Conservation (phyloP, 345 rosid species). For the Salix arbutifolia region DNA sequence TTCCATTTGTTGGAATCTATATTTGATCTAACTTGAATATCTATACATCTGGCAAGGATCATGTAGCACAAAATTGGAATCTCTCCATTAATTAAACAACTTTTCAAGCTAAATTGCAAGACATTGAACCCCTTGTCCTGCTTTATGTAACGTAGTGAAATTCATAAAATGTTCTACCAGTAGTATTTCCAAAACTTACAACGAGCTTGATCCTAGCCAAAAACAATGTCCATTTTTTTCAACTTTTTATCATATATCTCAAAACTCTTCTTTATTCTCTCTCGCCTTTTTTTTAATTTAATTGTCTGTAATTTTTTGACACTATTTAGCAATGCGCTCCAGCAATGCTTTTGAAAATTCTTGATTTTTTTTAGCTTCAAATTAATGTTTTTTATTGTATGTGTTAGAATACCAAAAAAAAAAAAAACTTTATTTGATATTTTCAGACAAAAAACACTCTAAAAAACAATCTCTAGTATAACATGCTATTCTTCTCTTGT, state of each 20-base stretch:
- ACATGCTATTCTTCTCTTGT: not conserved
- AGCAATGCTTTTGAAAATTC: too few relatives aligned
- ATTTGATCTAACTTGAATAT: not conserved
- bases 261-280: not conserved
- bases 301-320: not conserved
- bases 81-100: not conserved
- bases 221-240: not conserved
- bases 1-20: not conserved
- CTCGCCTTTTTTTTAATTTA: not conserved
- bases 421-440: too few relatives aligned
- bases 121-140: not conserved
- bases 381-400: too few relatives aligned
- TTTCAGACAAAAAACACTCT: too few relatives aligned
- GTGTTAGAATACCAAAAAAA: too few relatives aligned
- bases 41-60: not conserved
- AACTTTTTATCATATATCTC: not conserved
- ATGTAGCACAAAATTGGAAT: not conserved
- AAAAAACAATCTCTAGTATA: too few relatives aligned
- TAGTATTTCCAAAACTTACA: not conserved
- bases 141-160: not conserved
- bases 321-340: too few relatives aligned
- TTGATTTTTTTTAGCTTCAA: too few relatives aligned
- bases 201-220: not conserved
- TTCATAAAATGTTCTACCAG: not conserved
- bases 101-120: not conserved